Percentiles rank a stretch among this genome's conserved stretches.
These are phyloP conservation scores for Dalbergia cultrata DNA, from an alignment of 306 rosid genomes.

Conservation along the genomic window DNA sequence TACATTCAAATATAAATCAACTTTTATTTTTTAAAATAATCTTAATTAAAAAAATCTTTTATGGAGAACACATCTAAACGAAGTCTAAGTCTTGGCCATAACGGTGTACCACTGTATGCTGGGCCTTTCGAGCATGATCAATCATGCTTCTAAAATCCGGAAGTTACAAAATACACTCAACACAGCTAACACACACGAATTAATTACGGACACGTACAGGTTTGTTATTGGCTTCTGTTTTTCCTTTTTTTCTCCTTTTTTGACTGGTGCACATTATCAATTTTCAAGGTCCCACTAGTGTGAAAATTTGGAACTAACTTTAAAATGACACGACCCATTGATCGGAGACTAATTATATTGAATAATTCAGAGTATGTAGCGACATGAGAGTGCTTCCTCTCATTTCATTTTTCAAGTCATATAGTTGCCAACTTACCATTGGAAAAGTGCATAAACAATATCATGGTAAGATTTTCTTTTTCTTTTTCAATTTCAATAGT, in stretches of 20 bases:
- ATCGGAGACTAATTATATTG: background rate
- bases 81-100: too few relatives aligned
- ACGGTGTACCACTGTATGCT: too few relatives aligned
- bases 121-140: too few relatives aligned
- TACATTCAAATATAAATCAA: too few relatives aligned
- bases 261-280: background rate
- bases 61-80: too few relatives aligned
- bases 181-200: too few relatives aligned
- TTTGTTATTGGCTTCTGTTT: too few relatives aligned
- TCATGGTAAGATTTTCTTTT: too few relatives aligned
- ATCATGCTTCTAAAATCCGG: background rate
- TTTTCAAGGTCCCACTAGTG: background rate
- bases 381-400: background rate
- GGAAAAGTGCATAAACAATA: background rate
- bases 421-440: background rate
- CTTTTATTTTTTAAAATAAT: too few relatives aligned
- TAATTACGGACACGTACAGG: background rate
- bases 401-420: background rate
- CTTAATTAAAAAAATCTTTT: too few relatives aligned
- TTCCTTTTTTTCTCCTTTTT: too few relatives aligned
- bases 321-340: constrained; percentile 3
- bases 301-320: background rate
- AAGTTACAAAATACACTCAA: background rate
- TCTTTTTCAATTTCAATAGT: too few relatives aligned
- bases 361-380: background rate